A percentile compares a stretch with the other conserved stretches of the same genome.
Evolutionary conservation across 345 rosid species (phyloP).

Genomic region (Lepidium aucheri): DNA sequence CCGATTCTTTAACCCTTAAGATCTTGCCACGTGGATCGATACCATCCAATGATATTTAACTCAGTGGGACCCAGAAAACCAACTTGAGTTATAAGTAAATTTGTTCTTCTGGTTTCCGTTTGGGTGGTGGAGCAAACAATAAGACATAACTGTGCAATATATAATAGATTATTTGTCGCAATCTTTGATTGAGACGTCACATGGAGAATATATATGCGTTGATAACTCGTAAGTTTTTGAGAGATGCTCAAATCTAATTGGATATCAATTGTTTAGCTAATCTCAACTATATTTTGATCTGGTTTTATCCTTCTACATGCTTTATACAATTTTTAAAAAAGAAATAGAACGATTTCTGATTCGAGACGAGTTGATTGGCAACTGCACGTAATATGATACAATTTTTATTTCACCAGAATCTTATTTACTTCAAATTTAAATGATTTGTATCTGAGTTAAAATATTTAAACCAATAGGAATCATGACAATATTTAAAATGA

Average conservation of each 20-base stretch:
- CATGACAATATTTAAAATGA: not conserved
- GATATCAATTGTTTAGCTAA: not conserved
- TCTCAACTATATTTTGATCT: not conserved
- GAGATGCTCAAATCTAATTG: not conserved
- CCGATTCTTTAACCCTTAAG: constrained; percentile 2
- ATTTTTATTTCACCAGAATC: not conserved
- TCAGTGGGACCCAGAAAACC: constrained; percentile 13
- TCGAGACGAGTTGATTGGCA: not conserved
- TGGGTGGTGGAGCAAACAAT: not conserved
- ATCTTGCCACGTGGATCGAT: constrained; percentile 8
- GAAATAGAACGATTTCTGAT: not conserved
- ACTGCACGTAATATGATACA: not conserved
- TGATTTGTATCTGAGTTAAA: not conserved
- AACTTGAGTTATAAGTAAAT: not conserved
- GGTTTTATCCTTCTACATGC: not conserved
- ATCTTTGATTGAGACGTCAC: constrained; percentile 7
- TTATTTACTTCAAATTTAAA: not conserved
- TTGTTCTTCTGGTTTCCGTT: not conserved
- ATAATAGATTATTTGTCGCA: not conserved
- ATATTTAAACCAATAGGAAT: not conserved
- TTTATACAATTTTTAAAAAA: not conserved
- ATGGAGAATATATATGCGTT: not conserved
- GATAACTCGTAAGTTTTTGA: not conserved
- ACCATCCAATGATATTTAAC: not conserved
- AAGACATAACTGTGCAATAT: not conserved